These are phyloP conservation scores for Pseudozyma flocculosa DNA, from an alignment of 1,284 basidiomycete species.

Conservation along the genomic window DNA sequence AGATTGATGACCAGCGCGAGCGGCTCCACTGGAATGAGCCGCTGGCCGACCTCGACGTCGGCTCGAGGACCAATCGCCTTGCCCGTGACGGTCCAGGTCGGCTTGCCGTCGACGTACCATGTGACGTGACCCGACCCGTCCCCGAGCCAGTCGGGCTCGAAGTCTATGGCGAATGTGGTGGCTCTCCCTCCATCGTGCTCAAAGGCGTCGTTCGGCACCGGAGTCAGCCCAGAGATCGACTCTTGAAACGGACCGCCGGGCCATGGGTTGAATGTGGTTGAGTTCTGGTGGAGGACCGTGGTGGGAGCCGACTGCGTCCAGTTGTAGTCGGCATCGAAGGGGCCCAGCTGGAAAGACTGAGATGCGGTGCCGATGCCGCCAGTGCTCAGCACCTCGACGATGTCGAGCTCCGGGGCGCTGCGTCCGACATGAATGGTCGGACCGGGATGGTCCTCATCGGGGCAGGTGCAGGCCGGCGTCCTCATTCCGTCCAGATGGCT, in stretches of 20 bases:
- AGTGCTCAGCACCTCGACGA: slow-evolving; percentile 57
- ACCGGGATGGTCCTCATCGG: slow-evolving; percentile 35
- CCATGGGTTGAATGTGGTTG: slow-evolving; percentile 40
- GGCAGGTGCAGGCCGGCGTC: slow-evolving; percentile 41
- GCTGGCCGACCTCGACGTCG: slow-evolving; percentile 35
- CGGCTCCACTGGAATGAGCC: slow-evolving; percentile 47
- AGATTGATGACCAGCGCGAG: slow-evolving; percentile 47
- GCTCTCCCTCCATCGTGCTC: slow-evolving; percentile 10
- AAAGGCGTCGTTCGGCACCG: slow-evolving; percentile 42
- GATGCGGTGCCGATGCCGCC: slow-evolving; percentile 25
- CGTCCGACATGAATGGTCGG: slow-evolving; percentile 37
- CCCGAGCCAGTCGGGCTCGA: slow-evolving; percentile 45
- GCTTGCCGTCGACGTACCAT: slow-evolving; percentile 49
- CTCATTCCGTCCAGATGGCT: slow-evolving; percentile 35
- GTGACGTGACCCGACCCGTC: slow-evolving; percentile 44
- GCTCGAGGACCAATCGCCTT: slow-evolving; percentile 17
- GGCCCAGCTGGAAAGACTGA: slow-evolving; percentile 54
- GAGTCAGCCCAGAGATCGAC: slow-evolving; percentile 43
- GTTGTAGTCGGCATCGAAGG: slow-evolving; percentile 49
- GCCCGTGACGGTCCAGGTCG: slow-evolving; percentile 43
- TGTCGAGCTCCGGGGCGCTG: slow-evolving; percentile 54
- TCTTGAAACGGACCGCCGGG: slow-evolving; percentile 52
- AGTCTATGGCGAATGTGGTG: slow-evolving; percentile 50
- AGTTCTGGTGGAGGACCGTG: slow-evolving; percentile 8
- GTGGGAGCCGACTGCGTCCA: slow-evolving; percentile 23